A percentile compares a stretch with the other conserved stretches of the same genome.
These are phyloP conservation scores for Podospora appendiculata DNA, from an alignment of 495 filamentous ascomycete genomes.

Conservation along the genomic window DNA sequence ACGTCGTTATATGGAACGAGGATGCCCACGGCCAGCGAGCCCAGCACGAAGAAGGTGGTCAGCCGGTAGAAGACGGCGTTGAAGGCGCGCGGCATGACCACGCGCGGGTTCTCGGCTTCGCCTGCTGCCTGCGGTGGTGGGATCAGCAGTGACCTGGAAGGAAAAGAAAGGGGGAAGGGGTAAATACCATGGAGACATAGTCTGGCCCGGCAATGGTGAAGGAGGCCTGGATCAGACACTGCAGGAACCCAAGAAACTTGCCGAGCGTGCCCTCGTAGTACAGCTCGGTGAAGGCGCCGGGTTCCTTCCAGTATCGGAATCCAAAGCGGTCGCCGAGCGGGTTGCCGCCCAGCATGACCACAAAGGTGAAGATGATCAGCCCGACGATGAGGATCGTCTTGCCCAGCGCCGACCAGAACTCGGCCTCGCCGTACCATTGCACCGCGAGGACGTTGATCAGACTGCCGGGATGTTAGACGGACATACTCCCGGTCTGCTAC, in stretches of 20 bases:
- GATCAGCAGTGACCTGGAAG: neutral
- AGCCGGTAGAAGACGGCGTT: constrained; percentile 74
- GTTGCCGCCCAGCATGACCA: constrained; percentile 71
- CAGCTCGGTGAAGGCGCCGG: constrained; percentile 61
- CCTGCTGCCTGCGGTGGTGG: constrained; percentile 42
- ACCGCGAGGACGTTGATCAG: constrained; percentile 55
- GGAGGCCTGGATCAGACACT: constrained; percentile 64
- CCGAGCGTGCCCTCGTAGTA: constrained; percentile 53
- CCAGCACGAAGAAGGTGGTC: constrained; percentile 67
- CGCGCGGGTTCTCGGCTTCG: constrained; percentile 63
- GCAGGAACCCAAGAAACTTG: constrained; percentile 64
- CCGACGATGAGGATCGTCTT: constrained; percentile 63
- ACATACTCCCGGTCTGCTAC: constrained; percentile 4
- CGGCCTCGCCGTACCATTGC: constrained; percentile 51
- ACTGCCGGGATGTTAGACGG: constrained; percentile 22
- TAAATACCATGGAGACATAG: constrained; percentile 57
- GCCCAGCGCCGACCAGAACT: constrained; percentile 57
- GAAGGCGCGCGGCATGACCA: constrained; percentile 59
- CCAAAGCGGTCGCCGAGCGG: constrained; percentile 61
- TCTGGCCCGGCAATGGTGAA: constrained; percentile 80
- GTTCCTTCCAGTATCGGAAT: constrained; percentile 67
- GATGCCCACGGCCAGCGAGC: constrained; percentile 61
- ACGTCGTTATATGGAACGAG: constrained; percentile 52
- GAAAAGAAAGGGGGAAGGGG: neutral
- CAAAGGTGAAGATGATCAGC: constrained; percentile 61